These are phyloP conservation scores for Xanthoconium purpureum DNA, from an alignment of 768 basidiomycete species.

Conservation along the genomic window DNA sequence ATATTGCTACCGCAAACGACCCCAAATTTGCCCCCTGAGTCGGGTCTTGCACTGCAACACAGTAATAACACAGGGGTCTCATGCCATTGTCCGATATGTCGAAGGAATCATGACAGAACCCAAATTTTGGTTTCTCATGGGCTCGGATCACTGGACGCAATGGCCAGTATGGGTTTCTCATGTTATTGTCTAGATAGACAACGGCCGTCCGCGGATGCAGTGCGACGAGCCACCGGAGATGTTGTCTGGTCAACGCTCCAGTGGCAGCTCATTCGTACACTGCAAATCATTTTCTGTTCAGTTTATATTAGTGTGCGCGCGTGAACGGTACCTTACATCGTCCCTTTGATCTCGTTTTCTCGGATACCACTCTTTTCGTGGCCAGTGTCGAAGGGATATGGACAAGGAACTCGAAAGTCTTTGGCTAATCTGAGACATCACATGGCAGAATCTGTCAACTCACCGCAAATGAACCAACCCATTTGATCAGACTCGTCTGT, in stretches of 20 bases:
- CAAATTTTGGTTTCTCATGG: not conserved
- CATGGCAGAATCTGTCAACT: not conserved
- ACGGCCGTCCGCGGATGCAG: not conserved
- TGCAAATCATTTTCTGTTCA: not conserved
- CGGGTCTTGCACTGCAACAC: not conserved
- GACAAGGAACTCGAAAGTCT: not conserved
- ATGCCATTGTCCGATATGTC: not conserved
- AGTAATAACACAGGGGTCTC: not conserved
- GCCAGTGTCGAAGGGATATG: no score
- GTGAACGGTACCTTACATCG: not conserved
- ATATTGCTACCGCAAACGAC: not conserved
- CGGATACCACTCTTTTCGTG: not conserved
- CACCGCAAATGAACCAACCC: not conserved
- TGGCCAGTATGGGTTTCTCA: not conserved
- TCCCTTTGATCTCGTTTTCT: not conserved
- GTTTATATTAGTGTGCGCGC: not conserved
- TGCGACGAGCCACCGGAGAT: not conserved
- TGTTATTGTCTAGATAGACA: not conserved
- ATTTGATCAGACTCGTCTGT: no score
- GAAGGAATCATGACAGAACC: not conserved
- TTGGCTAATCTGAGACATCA: not conserved
- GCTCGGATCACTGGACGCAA: not conserved
- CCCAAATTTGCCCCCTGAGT: not conserved
- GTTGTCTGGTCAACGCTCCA: not conserved
- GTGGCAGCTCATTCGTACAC: no score